Evolutionary conservation across 1,284 basidiomycete genomes (phyloP), one percentile per base, ranked within the genome.

Genomic region (Inonotus hispidus): DNA sequence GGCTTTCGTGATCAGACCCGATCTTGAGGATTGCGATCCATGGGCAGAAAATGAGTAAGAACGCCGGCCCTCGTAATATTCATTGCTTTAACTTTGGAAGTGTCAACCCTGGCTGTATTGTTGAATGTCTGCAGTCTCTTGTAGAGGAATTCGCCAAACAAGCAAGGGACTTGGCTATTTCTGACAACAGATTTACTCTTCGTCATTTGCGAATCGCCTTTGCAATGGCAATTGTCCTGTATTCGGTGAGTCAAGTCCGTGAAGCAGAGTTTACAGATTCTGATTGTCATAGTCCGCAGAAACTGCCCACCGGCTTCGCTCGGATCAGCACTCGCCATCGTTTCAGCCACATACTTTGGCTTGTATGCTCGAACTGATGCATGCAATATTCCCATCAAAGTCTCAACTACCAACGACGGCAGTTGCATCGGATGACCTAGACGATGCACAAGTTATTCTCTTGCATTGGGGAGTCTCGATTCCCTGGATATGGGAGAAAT

Each of bases 401-500:
- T 65, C 61, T 56, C 58, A 35, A 25, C 39, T 37, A 66, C 58
- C 55, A 61, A 65, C 53, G 64, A 67, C 10, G 5, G 10, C 38
- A 35, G 61, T 59, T 25, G 69, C 76, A 1, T 64, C 70, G 14
- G 66, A 69, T 50, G 56, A 64, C 16, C 70, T 81, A 2, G 81
- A 84, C 69, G 61, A 68, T 32, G 69, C 85, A 1, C 78, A 80
- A 59, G 70, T 52, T 2, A 73, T 87, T 27, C 68, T 89, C 14
- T 57, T 85, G 8, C 71, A 71, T 61, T 88, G 82, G 80, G 80
- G 82, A 32, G 63, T 74, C 14, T 71, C 77, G 3, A 68, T 85
- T 2, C 76, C 79, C 2, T 89, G 87, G 85, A 76, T 76, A 60
- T 90, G 88, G 87, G 69, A 68, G n/a, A 70, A 77, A 8, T 88